Evolutionary conservation across 2,329 filamentous ascomycete genomes (phyloP), one percentile per base, ranked within the genome.

Genomic region (Fusarium armeniacum): DNA sequence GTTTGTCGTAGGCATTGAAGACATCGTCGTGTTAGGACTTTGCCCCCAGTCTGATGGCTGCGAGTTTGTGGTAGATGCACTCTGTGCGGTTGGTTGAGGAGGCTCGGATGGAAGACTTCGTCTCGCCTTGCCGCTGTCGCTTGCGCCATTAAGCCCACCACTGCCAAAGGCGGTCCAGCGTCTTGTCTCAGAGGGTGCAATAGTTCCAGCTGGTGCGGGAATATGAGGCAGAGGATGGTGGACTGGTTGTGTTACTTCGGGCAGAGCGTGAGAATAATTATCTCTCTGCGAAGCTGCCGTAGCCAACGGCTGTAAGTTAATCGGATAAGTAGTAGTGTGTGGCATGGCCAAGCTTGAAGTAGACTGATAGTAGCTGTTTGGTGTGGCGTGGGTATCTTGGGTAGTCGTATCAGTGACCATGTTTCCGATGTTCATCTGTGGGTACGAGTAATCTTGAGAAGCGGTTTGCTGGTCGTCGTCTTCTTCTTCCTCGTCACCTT

Each of bases 381-480:
- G 70, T 7, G 69, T 33, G 15, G 51, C 44, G 24, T 69, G 65
- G 15, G 59, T 65, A 33, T 75, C 68, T 18, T 69, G 73, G 18
- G 55, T n/a, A 15, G 70, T 44, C n/a, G 65, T 45, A 26, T 74
- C 70, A 18, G 75, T 71, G n/a, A 77, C 58, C 61, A 74, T 71
- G 49, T 77, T 76, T 9, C 69, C 63, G 26, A 75, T 74, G 5
- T 79, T 75, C 67, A 74, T 73, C 45, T 75, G 75, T 43, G 76
- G 65, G 58, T 78, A 75, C 16, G 75, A 73, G 50, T 75, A 74
- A 36, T 72, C 59, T 30, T 74, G 67, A 12, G 60, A 43, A 24
- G 40, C 51, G 12, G 62, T 36, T 46, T 69, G 69, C 20, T 69
- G 53, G 8, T 46, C 50, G 8, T 62, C 52, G 6, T 46, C 35